Evolutionary conservation across 2,329 filamentous ascomycete genomes (phyloP).

Genomic region (Cytospora chrysosperma): DNA sequence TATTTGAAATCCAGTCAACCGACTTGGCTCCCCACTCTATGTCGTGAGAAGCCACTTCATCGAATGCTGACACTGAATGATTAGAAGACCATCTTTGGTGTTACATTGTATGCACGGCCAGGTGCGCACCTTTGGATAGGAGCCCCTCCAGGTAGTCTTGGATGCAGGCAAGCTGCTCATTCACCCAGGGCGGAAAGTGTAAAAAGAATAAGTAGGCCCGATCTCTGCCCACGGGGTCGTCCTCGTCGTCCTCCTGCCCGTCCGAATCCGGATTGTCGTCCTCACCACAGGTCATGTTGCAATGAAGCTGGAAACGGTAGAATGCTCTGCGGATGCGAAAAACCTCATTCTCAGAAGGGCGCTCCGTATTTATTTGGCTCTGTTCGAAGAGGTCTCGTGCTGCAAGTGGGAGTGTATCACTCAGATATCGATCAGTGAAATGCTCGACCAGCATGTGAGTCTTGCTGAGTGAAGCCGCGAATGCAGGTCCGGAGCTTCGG

Average conservation of each 20-base stretch:
- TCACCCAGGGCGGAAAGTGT: background rate
- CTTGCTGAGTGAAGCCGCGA: background rate
- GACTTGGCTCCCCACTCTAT: background rate
- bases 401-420: background rate
- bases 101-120: background rate
- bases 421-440: background rate
- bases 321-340: background rate
- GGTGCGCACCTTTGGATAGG: background rate
- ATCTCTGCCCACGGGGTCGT: too few species aligned
- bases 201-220: too few species aligned
- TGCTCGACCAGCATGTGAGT: background rate
- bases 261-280: too few species aligned
- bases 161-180: slow-evolving; percentile 11
- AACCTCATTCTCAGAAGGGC: background rate
- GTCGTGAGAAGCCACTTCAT: slow-evolving; percentile 4
- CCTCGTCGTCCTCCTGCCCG: background rate
- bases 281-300: background rate
- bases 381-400: background rate
- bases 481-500: too few species aligned
- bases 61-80: background rate
- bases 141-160: slow-evolving; percentile 3
- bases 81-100: background rate
- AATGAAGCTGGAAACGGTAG: slow-evolving; percentile 10
- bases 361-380: rapidly evolving
- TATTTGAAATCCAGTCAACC: background rate